Evolutionary conservation across 352 stramenopile species (phyloP), one percentile per base, ranked within the genome.

Genomic region (Phytopythium ostracodes): DNA sequence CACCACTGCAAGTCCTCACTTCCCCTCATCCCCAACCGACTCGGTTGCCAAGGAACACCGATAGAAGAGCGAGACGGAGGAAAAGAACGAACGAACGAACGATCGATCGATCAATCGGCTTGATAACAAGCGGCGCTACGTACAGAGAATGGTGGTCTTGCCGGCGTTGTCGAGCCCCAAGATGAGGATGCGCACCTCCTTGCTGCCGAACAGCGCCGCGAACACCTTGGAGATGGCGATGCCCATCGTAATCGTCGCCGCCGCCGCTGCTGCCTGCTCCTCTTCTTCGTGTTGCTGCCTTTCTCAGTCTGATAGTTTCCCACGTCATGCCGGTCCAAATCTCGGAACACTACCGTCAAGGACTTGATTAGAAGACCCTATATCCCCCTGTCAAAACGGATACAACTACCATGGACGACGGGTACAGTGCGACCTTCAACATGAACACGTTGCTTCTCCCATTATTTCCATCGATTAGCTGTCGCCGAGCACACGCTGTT

Each of bases 131-230:
- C n/a, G 11, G 20, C 20, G 59, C n/a, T 22, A 90, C 83, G 67
- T 88, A 94, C 85, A 99, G 42, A 99, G 83, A 66, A 99, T 99
- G 10, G 98, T 99, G 9, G 98, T 99, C 79, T 99, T 99, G 49
- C 98, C 98, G 36, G 98, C 97, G 78, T 99, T 99, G 75, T 99
- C 98, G 6, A 99, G 88, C 6, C 98, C 98, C 6, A 99, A 77
- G 75, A 99, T 99, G 15, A 99, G 84, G 75, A 99, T 99, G 66
- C 98, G 90, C 40, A 99, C 95, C 77, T 99, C 98, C 75, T 99
- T 99, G 65, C 82, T 98, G 22, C 98, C 97, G 81, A 99, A 99
- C 40, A 99, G 87, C 64, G 81, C 92, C 60, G 97, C 92, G 70
- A 99, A 99, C 43, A 99, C 73, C 75, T 96, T 94, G 71, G 87